Evolutionary conservation across 2,329 filamentous ascomycete genomes (phyloP), one percentile per base, ranked within the genome.

Genomic region (Fusarium equiseti): DNA sequence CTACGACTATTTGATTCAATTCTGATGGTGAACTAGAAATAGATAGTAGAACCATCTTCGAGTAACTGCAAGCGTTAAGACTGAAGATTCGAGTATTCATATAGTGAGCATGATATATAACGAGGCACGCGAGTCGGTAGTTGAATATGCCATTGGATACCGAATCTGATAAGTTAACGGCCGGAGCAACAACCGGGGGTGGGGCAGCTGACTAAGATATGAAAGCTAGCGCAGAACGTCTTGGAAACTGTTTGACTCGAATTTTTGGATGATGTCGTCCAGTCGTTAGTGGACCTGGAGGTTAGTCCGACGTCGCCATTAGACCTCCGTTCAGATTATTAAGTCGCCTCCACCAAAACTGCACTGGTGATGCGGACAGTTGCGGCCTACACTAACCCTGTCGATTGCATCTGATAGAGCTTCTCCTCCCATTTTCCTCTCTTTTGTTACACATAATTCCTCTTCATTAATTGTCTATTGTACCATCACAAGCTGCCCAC

Each of bases 311-410:
- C 70, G 74, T 75, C 75, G 77, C 75, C 67, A 69, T 49, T 66
- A 48, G 63, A 66, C 44, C 48, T 59, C 26, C 18, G 16, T 53
- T 53, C 35, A 54, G 56, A 65, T 78, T 77, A 75, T 75, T 77
- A 76, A 77, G 73, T 76, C 74, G 69, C 74, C 71, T 78, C 73
- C 71, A 71, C 71, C 70, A 63, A 62, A 66, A 71, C 70, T 53
- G 35, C 50, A 52, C 50, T 76, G 76, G 76, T 76, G 73, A 80
- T 79, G 77, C 73, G 72, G 72, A 76, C 68, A 72, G 72, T 73
- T 78, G 74, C 69, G 68, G 68, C 65, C 63, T 62, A 61, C 66
- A 58, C 35, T 54, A 59, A 50, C 64, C 49, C 66, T 63, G 53
- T 57, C 56, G 54, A 62, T 54, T 35, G 27, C 58, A 46, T 40